These are phyloP conservation scores for Globisporangium yorkense DNA, from an alignment of 352 stramenopile species.

Conservation along the genomic window DNA sequence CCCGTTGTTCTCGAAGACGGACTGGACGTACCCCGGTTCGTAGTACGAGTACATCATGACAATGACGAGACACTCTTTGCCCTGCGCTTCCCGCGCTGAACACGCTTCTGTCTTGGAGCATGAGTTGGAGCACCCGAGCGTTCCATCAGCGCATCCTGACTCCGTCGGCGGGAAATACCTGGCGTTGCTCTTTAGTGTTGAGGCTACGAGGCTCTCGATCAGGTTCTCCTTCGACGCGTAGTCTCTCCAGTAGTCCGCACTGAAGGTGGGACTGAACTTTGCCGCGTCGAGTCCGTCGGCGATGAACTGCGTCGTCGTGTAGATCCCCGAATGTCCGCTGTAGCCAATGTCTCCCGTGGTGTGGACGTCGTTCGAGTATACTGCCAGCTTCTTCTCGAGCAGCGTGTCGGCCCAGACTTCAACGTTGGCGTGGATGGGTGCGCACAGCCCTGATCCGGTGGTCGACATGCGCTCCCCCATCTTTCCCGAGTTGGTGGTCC, in stretches of 20 bases:
- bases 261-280: slow-evolving; percentile 15
- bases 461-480: slow-evolving; percentile 37
- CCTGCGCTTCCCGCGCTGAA: slow-evolving; percentile 9
- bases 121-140: slow-evolving; percentile 25
- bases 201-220: slow-evolving; percentile 6
- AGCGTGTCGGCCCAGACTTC: slow-evolving; percentile 5
- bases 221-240: slow-evolving; percentile 13
- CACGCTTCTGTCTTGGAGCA: slow-evolving; percentile 27
- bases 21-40: slow-evolving; percentile 18
- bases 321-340: slow-evolving; percentile 26
- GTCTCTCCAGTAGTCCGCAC: slow-evolving; percentile 46
- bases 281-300: slow-evolving; percentile 1
- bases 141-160: slow-evolving; percentile 18
- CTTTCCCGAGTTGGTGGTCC: slow-evolving; percentile 7
- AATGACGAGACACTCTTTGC: slow-evolving; percentile 19
- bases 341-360: slow-evolving; percentile 34
- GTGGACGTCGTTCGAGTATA: slow-evolving; percentile 30
- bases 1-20: slow-evolving; percentile 19
- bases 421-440: slow-evolving; percentile 1
- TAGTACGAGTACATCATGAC: slow-evolving; percentile 15
- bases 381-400: neutral
- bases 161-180: slow-evolving; percentile 18
- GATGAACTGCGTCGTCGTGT: slow-evolving; percentile 35
- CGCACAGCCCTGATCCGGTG: slow-evolving; percentile 5
- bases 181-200: slow-evolving; percentile 3